Conservation (phyloP, 495 filamentous ascomycete species). For the Penicillium paxilli region DNA sequence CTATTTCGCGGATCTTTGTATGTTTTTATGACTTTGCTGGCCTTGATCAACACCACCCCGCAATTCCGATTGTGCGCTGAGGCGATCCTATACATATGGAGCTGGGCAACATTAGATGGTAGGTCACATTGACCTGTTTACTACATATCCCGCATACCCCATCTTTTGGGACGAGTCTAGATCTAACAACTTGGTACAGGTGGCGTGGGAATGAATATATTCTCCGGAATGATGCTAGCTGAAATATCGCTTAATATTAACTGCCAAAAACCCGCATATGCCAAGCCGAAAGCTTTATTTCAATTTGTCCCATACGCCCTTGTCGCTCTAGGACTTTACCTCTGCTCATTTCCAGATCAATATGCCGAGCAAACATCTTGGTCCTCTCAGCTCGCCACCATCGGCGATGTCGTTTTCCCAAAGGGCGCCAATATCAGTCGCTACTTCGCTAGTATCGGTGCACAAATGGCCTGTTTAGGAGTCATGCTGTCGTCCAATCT, state of each 20-base stretch:
- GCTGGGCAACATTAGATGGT: conserved; percentile 9
- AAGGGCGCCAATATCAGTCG: conserved; percentile 4
- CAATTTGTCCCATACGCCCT: conserved; percentile 3
- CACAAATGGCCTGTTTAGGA: conserved; percentile 12
- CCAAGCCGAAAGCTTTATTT: not conserved
- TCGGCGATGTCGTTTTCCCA: conserved; percentile 8
- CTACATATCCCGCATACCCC: not conserved
- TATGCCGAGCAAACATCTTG: conserved; percentile 11
- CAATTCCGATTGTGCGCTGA: conserved; percentile 11
- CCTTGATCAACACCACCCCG: conserved; percentile 10
- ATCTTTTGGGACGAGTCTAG: not conserved
- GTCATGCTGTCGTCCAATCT: conserved; percentile 10
- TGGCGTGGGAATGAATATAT: conserved; percentile 8
- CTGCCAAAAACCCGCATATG: not conserved
- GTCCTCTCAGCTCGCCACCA: conserved; percentile 6
- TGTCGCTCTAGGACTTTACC: conserved; percentile 6
- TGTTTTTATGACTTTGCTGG: conserved; percentile 11
- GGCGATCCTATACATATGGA: conserved; percentile 3
- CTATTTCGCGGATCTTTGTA: conserved; percentile 13
- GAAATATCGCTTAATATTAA: conserved; percentile 11
- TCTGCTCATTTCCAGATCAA: conserved; percentile 10
- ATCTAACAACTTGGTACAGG: not conserved
- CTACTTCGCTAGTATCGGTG: conserved; percentile 9
- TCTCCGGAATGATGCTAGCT: conserved; percentile 14
- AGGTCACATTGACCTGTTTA: too few species aligned